Percentiles rank a stretch among this genome's conserved stretches.
Evolutionary conservation across 108 stramenopile genomes (phyloP).

Genomic region (Cylindrotheca closterium): DNA sequence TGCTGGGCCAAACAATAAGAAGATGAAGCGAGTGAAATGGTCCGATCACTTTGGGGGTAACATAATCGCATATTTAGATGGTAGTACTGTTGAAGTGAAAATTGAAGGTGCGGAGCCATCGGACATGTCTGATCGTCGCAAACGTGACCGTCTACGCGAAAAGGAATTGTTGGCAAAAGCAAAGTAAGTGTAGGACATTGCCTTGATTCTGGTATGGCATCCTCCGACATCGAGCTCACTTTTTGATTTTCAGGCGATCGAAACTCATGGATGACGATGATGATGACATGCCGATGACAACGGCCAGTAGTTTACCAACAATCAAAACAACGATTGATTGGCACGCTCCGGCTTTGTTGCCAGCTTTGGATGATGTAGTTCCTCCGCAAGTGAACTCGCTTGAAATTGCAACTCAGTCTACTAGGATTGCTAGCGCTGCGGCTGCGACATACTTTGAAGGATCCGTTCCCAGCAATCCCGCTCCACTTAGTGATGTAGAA

Average conservation of each 20-base stretch:
- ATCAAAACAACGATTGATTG: conserved; percentile 59
- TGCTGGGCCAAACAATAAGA: conserved; percentile 17
- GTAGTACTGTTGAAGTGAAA: conserved; percentile 12
- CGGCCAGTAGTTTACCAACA: conserved; percentile 20
- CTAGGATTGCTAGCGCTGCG: conserved; percentile 48
- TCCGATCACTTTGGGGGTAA: conserved; percentile 71
- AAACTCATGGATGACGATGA: conserved; percentile 60
- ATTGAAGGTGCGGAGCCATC: conserved; percentile 18
- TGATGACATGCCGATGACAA: conserved; percentile 30
- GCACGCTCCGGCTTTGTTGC: conserved; percentile 47
- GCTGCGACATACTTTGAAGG: conserved; percentile 54
- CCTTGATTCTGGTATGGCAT: not conserved
- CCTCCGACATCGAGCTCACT: conserved; percentile 6
- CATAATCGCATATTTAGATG: conserved; percentile 28
- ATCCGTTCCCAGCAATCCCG: conserved; percentile 64
- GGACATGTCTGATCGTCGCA: conserved; percentile 67
- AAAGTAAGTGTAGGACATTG: conserved; percentile 47
- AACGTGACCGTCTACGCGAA: conserved; percentile 66
- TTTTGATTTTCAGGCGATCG: conserved; percentile 41
- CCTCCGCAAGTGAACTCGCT: conserved; percentile 60
- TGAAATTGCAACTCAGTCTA: conserved; percentile 57
- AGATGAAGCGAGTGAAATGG: conserved; percentile 69
- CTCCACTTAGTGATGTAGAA: conserved; percentile 74
- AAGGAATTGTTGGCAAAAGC: conserved; percentile 76
- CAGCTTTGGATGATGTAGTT: conserved; percentile 51